Conservation (phyloP, 2,329 filamentous ascomycete genomes). For the Colletotrichum lini region DNA sequence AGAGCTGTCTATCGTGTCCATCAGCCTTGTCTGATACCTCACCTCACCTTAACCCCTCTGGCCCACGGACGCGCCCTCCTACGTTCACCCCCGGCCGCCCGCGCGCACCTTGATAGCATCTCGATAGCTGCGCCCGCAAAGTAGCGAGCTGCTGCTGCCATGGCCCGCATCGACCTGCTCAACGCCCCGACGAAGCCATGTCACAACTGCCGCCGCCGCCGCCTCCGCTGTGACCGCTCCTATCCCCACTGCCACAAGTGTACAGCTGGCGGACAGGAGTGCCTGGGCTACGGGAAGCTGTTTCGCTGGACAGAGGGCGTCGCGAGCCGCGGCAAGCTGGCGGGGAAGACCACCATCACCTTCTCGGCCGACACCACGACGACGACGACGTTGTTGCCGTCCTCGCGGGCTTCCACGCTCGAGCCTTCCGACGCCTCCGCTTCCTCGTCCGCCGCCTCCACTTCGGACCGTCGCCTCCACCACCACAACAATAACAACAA, state of each 20-base stretch:
- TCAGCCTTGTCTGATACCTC: not conserved
- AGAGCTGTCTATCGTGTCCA: constrained; percentile 11
- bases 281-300: constrained; percentile 67
- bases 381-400: not conserved
- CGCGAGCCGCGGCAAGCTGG: constrained; percentile 59
- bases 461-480: not conserved
- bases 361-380: constrained; percentile 23
- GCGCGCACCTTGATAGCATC: constrained; percentile 5
- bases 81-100: constrained; percentile 14
- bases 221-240: constrained; percentile 67
- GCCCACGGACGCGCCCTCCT: not conserved
- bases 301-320: constrained; percentile 67
- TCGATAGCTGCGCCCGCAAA: not conserved
- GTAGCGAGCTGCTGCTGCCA: constrained; percentile 17
- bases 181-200: constrained; percentile 51
- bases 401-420: not conserved
- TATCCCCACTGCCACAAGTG: constrained; percentile 68
- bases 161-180: constrained; percentile 36
- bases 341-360: constrained; percentile 56
- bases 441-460: not conserved
- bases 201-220: constrained; percentile 68
- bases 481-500: not conserved
- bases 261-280: constrained; percentile 62
- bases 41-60: not conserved
- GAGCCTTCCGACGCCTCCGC: not conserved